phyloP scores from a whole-genome alignment of 2,329 filamentous ascomycete genomes.

The Pseudocercospora crystallina region DNA sequence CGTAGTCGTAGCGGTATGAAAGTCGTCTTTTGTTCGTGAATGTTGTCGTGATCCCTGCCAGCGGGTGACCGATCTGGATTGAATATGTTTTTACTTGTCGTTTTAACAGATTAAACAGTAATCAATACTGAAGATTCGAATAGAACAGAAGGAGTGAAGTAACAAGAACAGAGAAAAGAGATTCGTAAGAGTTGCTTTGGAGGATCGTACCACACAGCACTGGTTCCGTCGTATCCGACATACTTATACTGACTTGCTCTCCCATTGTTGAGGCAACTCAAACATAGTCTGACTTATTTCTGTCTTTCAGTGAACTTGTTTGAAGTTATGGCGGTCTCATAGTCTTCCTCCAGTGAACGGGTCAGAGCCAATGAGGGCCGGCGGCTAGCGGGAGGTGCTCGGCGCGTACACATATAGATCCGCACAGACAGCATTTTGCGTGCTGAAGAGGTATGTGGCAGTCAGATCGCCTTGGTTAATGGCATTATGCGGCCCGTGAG shows the following conservation, averaged over 20 bases:
- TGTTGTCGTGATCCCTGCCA: conserved; percentile 25
- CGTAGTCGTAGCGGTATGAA: conserved; percentile 7
- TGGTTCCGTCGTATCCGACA: neutral
- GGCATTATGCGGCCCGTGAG: neutral
- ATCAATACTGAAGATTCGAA: neutral
- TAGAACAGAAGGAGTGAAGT: conserved; percentile 11
- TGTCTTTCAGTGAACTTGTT: conserved; percentile 14
- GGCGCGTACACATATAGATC: conserved; percentile 22
- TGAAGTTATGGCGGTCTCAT: conserved; percentile 23
- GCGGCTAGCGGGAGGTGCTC: conserved; percentile 22
- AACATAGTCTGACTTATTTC: conserved; percentile 18
- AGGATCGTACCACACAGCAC: conserved; percentile 2
- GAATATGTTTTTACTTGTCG: neutral
- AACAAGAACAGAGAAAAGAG: conserved; percentile 13
- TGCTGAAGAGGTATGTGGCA: neutral
- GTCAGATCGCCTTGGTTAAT: conserved; percentile 2
- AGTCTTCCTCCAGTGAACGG: conserved; percentile 2
- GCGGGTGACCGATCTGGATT: conserved; percentile 23
- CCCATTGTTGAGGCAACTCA: conserved; percentile 4
- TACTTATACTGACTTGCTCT: conserved; percentile 14
- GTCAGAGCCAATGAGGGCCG: conserved; percentile 23
- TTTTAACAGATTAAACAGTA: conserved; percentile 1
- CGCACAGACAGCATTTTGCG: conserved; percentile 19
- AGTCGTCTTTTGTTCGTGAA: conserved; percentile 6
- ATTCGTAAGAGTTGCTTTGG: conserved; percentile 13